These are phyloP conservation scores for Vigna reflexopilosa DNA, from an alignment of 306 rosid genomes.

Conservation along the genomic window DNA sequence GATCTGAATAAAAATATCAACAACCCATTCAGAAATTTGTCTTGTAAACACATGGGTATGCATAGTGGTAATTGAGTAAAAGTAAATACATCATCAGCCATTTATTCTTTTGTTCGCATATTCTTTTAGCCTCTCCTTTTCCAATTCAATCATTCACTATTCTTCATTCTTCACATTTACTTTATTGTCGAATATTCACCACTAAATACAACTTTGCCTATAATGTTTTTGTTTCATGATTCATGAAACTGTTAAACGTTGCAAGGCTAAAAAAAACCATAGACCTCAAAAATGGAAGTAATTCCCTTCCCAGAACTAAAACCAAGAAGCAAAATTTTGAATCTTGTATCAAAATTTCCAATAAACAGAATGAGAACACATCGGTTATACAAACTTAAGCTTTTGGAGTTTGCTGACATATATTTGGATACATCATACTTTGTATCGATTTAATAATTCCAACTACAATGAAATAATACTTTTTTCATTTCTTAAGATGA, in stretches of 20 bases:
- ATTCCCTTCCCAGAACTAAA: not conserved
- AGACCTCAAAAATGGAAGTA: not conserved
- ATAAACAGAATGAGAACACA: not conserved
- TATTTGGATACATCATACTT: conserved; percentile 7
- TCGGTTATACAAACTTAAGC: not conserved
- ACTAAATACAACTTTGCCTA: not conserved
- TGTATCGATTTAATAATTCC: not conserved
- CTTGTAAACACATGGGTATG: not conserved
- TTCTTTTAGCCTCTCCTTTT: not conserved
- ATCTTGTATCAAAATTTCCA: not conserved
- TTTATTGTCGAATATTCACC: not conserved
- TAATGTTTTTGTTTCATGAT: not conserved
- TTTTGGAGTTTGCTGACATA: conserved; percentile 7
- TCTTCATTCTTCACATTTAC: not conserved
- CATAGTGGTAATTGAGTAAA: conserved; percentile 1
- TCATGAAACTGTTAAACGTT: not conserved
- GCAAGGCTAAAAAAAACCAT: not conserved
- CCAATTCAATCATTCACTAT: not conserved
- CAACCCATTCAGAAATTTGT: conserved; percentile 28
- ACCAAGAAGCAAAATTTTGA: not conserved
- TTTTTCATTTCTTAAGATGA: conserved; percentile 20
- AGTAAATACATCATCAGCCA: not conserved
- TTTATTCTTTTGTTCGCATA: not conserved
- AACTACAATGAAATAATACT: not conserved
- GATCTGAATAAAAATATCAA: conserved; percentile 12